Percentiles rank a stretch among this genome's conserved stretches.
These are phyloP conservation scores for Allantophomopsis lycopodina DNA, from an alignment of 2,329 filamentous ascomycete genomes.

Conservation along the genomic window DNA sequence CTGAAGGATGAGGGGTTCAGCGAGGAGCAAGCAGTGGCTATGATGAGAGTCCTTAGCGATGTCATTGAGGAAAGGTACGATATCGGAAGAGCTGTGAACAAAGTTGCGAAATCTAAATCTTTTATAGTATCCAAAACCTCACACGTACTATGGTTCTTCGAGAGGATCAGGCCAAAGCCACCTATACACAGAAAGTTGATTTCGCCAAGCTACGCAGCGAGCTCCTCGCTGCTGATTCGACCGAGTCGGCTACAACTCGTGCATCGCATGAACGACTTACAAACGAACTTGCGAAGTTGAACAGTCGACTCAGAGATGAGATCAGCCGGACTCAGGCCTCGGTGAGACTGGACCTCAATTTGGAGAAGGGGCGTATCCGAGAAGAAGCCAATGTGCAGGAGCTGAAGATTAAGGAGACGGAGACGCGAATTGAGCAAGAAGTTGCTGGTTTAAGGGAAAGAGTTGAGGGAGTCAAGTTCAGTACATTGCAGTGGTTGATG, in stretches of 20 bases:
- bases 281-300: slow-evolving; percentile 90
- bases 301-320: slow-evolving; percentile 79
- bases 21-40: slow-evolving; percentile 88
- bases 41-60: slow-evolving; percentile 95
- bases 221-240: slow-evolving; percentile 80
- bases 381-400: slow-evolving; percentile 96
- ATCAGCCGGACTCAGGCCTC: slow-evolving; percentile 89
- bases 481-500: slow-evolving; percentile 96
- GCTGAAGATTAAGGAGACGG: slow-evolving; percentile 96
- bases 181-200: slow-evolving; percentile 83
- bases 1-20: slow-evolving; percentile 87
- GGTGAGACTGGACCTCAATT: slow-evolving; percentile 81
- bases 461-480: slow-evolving; percentile 95
- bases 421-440: slow-evolving; percentile 97
- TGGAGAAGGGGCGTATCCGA: slow-evolving; percentile 91
- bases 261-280: slow-evolving; percentile 83
- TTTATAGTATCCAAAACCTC: slow-evolving; percentile 74
- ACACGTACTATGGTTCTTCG: slow-evolving; percentile 96
- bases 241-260: slow-evolving; percentile 78
- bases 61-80: slow-evolving; percentile 82
- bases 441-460: slow-evolving; percentile 81
- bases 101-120: slow-evolving; percentile 1
- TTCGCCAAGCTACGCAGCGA: slow-evolving; percentile 95
- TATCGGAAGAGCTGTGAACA: neutral
- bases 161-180: slow-evolving; percentile 77